These are phyloP conservation scores for Pseudogymnoascus sp. DNA, from an alignment of 2,329 filamentous ascomycete species.

Conservation along the genomic window DNA sequence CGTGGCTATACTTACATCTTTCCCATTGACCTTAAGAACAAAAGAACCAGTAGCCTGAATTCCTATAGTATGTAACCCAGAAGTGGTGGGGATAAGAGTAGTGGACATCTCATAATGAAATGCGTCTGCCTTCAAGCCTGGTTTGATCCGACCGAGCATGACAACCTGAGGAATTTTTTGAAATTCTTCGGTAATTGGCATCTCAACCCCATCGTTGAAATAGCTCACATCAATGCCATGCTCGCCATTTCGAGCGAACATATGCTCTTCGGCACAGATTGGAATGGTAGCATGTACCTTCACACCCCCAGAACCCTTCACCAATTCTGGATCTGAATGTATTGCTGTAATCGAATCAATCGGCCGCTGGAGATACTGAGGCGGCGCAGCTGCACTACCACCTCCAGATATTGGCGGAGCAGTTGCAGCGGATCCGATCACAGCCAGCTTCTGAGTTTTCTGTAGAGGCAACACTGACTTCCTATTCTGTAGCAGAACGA, in stretches of 20 bases:
- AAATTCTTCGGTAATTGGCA: slow-evolving; percentile 7
- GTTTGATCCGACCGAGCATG: slow-evolving; percentile 10
- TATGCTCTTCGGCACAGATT: not conserved
- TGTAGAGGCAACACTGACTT: slow-evolving; percentile 18
- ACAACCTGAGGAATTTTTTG: not conserved
- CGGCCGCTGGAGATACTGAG: slow-evolving; percentile 18
- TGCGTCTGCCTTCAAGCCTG: not conserved
- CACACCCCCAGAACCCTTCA: not conserved
- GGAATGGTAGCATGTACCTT: not conserved
- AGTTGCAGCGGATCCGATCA: slow-evolving; percentile 19
- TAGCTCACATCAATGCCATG: slow-evolving; percentile 11
- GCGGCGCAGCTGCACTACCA: slow-evolving; percentile 20
- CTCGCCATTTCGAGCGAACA: slow-evolving; percentile 5
- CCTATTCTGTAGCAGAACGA: slow-evolving; percentile 22
- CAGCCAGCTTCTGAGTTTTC: slow-evolving; percentile 11
- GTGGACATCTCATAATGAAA: slow-evolving; percentile 9
- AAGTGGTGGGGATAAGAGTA: slow-evolving; percentile 2
- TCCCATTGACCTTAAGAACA: not conserved
- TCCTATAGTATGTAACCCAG: slow-evolving; percentile 10
- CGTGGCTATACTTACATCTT: not conserved
- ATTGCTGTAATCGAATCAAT: slow-evolving; percentile 11
- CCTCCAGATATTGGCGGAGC: slow-evolving; percentile 17
- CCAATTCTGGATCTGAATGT: not conserved
- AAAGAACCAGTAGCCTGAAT: slow-evolving; percentile 8
- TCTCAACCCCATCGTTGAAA: not conserved